Conservation (phyloP, 1,284 basidiomycete species). For the Laetiporus sulphureus region DNA sequence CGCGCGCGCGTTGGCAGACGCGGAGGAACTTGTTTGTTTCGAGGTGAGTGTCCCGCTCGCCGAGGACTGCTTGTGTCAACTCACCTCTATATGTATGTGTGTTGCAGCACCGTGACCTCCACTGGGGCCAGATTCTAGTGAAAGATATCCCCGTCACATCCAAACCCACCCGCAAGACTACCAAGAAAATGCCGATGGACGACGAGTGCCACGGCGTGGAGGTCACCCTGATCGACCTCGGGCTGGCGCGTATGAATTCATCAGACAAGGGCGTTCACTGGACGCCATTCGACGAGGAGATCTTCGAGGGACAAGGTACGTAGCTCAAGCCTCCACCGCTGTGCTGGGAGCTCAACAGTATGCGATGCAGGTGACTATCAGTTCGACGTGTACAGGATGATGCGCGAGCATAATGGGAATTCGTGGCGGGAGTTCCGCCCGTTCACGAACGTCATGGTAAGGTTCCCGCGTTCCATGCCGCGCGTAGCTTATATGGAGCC, state of each 20-base stretch:
- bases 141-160: slow-evolving; percentile 40
- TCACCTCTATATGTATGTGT: not conserved
- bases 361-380: slow-evolving; percentile 73
- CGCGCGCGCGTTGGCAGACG: slow-evolving; percentile 65
- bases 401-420: slow-evolving; percentile 55
- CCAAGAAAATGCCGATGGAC: slow-evolving; percentile 46
- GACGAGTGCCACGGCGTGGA: slow-evolving; percentile 53
- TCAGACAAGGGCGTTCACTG: slow-evolving; percentile 50
- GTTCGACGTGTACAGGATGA: slow-evolving; percentile 91
- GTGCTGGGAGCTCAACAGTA: not conserved
- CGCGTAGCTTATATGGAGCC: not conserved
- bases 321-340: not conserved
- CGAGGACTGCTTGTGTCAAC: slow-evolving; percentile 1
- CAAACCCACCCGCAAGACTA: slow-evolving; percentile 21
- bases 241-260: slow-evolving; percentile 78
- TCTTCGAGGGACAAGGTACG: slow-evolving; percentile 77
- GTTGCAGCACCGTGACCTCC: slow-evolving; percentile 87
- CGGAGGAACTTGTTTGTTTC: slow-evolving; percentile 75
- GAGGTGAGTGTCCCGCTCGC: slow-evolving; percentile 53
- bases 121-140: slow-evolving; percentile 96
- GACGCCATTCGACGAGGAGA: slow-evolving; percentile 75
- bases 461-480: slow-evolving; percentile 16
- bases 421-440: slow-evolving; percentile 75
- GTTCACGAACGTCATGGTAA: slow-evolving; percentile 84
- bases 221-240: slow-evolving; percentile 91